These are phyloP conservation scores for Cyberlindnera meyerae DNA, from an alignment of 805 yeast species.

Conservation along the genomic window DNA sequence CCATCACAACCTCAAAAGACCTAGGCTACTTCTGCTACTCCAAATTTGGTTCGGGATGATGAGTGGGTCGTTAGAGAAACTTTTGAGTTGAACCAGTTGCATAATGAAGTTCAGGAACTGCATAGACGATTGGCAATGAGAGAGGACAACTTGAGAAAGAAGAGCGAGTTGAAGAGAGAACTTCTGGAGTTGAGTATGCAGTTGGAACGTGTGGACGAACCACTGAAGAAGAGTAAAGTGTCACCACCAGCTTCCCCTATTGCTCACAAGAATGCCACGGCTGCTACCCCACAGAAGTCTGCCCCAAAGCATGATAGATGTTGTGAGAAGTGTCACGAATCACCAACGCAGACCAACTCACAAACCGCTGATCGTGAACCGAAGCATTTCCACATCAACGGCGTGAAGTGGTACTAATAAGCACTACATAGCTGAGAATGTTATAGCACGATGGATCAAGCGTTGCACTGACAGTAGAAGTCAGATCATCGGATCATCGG, in stretches of 20 bases:
- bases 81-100: constrained; percentile 29
- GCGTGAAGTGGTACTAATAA: constrained; percentile 30
- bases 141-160: constrained; percentile 32
- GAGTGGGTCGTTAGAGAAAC: constrained; percentile 32
- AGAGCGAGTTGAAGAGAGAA: constrained; percentile 27
- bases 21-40: too few relatives aligned
- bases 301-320: too few relatives aligned
- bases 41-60: constrained; percentile 21
- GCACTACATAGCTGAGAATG: too few relatives aligned
- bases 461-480: too few relatives aligned
- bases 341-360: background rate
- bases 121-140: constrained; percentile 29
- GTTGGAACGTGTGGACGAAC: constrained; percentile 12
- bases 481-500: too few relatives aligned
- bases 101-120: constrained; percentile 29
- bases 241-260: constrained; percentile 1
- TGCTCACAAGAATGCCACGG: too few relatives aligned
- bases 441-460: too few relatives aligned
- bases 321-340: constrained; percentile 1
- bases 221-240: constrained; percentile 7
- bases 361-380: constrained; percentile 2
- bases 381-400: constrained; percentile 14
- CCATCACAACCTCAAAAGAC: too few relatives aligned
- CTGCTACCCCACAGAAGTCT: too few relatives aligned
- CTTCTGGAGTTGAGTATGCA: constrained; percentile 13